These are phyloP conservation scores for Helminthosporium solani DNA, from an alignment of 2,329 filamentous ascomycete genomes.

Conservation along the genomic window DNA sequence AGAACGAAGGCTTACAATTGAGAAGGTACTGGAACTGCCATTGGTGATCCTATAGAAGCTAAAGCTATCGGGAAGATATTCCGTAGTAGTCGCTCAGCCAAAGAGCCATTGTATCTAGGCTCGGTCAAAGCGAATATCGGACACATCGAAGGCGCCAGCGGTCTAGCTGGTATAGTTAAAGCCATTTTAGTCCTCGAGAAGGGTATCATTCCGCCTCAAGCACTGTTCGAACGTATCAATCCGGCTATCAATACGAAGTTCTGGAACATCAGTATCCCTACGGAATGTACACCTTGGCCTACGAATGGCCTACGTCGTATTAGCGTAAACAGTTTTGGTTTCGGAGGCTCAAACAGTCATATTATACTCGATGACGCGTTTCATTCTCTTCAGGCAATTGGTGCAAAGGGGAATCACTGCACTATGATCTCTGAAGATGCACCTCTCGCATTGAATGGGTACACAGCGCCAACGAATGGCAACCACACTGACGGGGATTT, in stretches of 20 bases:
- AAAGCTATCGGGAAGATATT: too few relatives aligned
- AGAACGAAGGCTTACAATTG: slow-evolving; percentile 54
- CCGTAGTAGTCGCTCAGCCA: not conserved
- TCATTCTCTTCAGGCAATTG: too few relatives aligned
- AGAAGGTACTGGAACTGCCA: slow-evolving; percentile 3
- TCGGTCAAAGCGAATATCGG: slow-evolving; percentile 42
- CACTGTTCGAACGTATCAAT: slow-evolving; percentile 5
- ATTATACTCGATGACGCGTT: too few relatives aligned
- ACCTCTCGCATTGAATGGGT: too few relatives aligned
- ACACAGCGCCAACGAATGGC: too few relatives aligned
- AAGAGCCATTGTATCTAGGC: slow-evolving; percentile 1
- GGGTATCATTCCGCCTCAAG: slow-evolving; percentile 27
- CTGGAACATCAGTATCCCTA: slow-evolving; percentile 14
- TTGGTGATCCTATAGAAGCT: not conserved
- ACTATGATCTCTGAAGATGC: too few relatives aligned
- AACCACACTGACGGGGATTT: too few relatives aligned
- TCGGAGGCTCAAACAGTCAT: too few relatives aligned
- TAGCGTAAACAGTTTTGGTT: slow-evolving; percentile 11
- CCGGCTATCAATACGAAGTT: slow-evolving; percentile 6
- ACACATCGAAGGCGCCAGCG: slow-evolving; percentile 42
- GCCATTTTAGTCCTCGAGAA: slow-evolving; percentile 41
- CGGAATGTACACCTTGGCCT: slow-evolving; percentile 11
- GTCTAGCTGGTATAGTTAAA: slow-evolving; percentile 39
- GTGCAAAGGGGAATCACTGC: too few relatives aligned
- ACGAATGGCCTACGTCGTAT: not conserved